Evolutionary conservation across 2,329 filamentous ascomycete species (phyloP), one percentile per base, ranked within the genome.

Genomic region (Monosporascus ibericus): DNA sequence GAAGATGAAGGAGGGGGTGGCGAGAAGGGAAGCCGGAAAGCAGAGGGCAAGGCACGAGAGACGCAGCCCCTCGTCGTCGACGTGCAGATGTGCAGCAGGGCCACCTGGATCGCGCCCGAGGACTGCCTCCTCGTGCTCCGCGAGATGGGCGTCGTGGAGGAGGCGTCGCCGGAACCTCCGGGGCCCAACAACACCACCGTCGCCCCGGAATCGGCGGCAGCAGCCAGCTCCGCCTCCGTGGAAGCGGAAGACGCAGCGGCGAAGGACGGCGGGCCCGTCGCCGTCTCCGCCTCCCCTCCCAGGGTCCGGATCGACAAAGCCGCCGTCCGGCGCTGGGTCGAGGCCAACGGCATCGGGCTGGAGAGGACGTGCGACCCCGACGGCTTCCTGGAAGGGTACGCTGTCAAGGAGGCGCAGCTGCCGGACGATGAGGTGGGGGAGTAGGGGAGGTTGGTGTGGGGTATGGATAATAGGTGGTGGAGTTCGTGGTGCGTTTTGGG

Each of bases 21-120:
- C 59, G 40, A 58, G 30, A 38, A 53, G 8, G 46, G 55, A 42
- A 25, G 22, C 7, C 30, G 38, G 30, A 25, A 39, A n/a, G 40
- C 20, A 2, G 54, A 53, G 4, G 56, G 56, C 17, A 74, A 82
- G 62, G 64, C 74, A 5, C 70, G 11, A 14, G 22, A 42, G 39
- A 42, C 42, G 14, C 17, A 9, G 1, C n/a, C 17, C 40, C 17
- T 14, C 40, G 40, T 25, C 50, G 72, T 84, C 0, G 86, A 86
- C 11, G 75, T 95, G 11, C 79, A 84, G 47, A 81, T 88, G 52
- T 86, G 92, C 63, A 89, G 88, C 50, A 75, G 81, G 48, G 84
- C 81, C 39, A 96, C 91, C 1, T 95, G 89, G 75, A 95, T 97
- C 68, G 76, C 87, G 52, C 79, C 81, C 0, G 92, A 96, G 44